phyloP scores from a whole-genome alignment of 2,329 filamentous ascomycete genomes.

The Ophiobolus disseminans region DNA sequence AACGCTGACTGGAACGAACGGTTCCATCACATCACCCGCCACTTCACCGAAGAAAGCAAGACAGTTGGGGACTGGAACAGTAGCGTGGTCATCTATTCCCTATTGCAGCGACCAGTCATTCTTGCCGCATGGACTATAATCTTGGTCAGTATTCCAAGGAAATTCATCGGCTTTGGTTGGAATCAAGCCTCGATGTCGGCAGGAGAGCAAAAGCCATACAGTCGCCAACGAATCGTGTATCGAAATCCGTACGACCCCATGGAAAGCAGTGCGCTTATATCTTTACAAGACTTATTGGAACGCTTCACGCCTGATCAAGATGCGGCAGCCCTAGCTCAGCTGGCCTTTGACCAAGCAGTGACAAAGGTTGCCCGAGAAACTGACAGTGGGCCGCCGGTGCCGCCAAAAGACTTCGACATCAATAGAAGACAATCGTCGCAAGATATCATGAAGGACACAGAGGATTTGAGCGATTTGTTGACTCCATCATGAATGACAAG shows the following conservation, averaged over 20 bases:
- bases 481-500: no score
- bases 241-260: no score
- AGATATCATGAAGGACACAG: no score
- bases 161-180: constrained; percentile 27
- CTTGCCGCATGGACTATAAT: constrained; percentile 60
- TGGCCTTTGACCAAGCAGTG: constrained; percentile 29
- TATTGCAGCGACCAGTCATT: constrained; percentile 68
- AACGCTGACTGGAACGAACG: constrained; percentile 67
- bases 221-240: no score
- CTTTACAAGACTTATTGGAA: constrained; percentile 41
- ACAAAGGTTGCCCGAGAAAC: no score
- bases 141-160: constrained; percentile 22
- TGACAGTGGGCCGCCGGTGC: no score
- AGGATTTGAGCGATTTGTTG: no score
- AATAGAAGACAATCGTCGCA: no score
- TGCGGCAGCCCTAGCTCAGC: constrained; percentile 24
- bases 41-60: constrained; percentile 62
- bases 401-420: no score
- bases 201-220: constrained; percentile 26
- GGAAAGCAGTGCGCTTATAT: no score
- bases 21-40: constrained; percentile 69
- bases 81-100: constrained; percentile 68
- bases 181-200: constrained; percentile 32
- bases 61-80: constrained; percentile 70
- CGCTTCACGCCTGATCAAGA: constrained; percentile 28